Evolutionary conservation across 2,329 filamentous ascomycete genomes (phyloP).

Genomic region (Sordariomycetes sp.): DNA sequence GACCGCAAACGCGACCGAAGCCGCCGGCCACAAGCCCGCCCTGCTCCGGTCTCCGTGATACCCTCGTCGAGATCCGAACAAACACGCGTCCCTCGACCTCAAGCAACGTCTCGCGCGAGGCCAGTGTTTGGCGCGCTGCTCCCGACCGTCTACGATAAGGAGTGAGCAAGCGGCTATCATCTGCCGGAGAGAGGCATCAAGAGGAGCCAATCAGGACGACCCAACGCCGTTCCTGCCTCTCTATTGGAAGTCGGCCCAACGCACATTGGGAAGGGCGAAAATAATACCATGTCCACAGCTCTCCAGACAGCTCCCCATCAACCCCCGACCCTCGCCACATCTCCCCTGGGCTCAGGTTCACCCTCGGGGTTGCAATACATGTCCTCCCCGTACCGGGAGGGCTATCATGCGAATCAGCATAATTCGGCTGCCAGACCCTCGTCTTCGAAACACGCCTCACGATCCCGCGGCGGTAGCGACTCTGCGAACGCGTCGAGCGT

Average conservation of each 20-base stretch:
- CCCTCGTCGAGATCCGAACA: background rate
- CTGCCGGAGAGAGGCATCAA: background rate
- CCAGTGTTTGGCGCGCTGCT: background rate
- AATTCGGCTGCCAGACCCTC: slow-evolving; percentile 33
- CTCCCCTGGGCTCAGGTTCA: slow-evolving; percentile 34
- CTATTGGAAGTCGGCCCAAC: background rate
- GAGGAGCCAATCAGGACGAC: background rate
- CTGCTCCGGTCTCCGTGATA: background rate
- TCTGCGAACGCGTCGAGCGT: slow-evolving; percentile 18
- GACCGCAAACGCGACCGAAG: background rate
- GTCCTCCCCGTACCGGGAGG: slow-evolving; percentile 41
- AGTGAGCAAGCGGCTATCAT: background rate
- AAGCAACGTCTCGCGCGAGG: background rate
- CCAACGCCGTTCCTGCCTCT: background rate
- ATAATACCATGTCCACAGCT: slow-evolving; percentile 49
- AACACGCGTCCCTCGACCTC: background rate
- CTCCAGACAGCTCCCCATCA: slow-evolving; percentile 50
- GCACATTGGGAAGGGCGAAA: slow-evolving; percentile 13
- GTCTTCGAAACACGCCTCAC: slow-evolving; percentile 42
- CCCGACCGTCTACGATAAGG: background rate
- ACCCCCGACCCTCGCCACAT: slow-evolving; percentile 35
- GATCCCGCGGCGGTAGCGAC: slow-evolving; percentile 37
- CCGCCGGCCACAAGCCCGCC: background rate
- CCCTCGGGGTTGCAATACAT: slow-evolving; percentile 40
- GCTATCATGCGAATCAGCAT: slow-evolving; percentile 43